These are phyloP conservation scores for Pyrus betulifolia DNA, from an alignment of 306 rosid genomes.

Conservation along the genomic window DNA sequence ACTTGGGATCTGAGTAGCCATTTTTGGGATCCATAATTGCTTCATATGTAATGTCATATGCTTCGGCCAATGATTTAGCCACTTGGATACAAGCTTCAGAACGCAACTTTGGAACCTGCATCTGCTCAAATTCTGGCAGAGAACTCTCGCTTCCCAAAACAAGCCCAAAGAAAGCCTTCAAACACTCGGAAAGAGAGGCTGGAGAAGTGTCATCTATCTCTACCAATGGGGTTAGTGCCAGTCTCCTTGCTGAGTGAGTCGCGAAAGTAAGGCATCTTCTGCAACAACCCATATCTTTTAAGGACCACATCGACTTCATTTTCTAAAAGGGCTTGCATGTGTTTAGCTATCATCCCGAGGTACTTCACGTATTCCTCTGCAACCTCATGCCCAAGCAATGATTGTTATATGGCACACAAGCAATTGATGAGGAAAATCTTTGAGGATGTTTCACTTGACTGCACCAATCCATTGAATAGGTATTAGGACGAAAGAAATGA, in stretches of 20 bases:
- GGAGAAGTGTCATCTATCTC: constrained; percentile 70
- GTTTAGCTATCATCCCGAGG: constrained; percentile 73
- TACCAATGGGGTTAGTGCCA: constrained; percentile 52
- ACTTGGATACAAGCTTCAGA: constrained; percentile 81
- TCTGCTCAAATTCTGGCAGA: constrained; percentile 87
- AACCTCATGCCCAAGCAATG: constrained; percentile 64
- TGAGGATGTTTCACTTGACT: constrained; percentile 80
- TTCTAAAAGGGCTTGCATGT: constrained; percentile 59
- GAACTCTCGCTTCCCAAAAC: constrained; percentile 84
- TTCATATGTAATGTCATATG: constrained; percentile 64
- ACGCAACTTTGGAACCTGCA: constrained; percentile 87
- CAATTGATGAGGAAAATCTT: constrained; percentile 92
- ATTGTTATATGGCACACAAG: constrained; percentile 79
- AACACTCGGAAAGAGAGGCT: constrained; percentile 56
- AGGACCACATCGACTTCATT: constrained; percentile 73
- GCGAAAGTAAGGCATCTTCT: constrained; percentile 59
- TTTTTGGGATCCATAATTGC: constrained; percentile 85
- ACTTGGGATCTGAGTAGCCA: constrained; percentile 77
- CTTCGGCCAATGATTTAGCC: constrained; percentile 72
- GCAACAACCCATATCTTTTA: constrained; percentile 60
- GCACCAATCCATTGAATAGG: constrained; percentile 31
- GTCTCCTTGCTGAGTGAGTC: constrained; percentile 31
- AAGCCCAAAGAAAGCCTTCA: constrained; percentile 77
- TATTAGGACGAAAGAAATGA: neutral
- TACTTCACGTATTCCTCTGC: constrained; percentile 71